Conservation (phyloP, 164 flowering plant genomes). For the Vitis rupestris region DNA sequence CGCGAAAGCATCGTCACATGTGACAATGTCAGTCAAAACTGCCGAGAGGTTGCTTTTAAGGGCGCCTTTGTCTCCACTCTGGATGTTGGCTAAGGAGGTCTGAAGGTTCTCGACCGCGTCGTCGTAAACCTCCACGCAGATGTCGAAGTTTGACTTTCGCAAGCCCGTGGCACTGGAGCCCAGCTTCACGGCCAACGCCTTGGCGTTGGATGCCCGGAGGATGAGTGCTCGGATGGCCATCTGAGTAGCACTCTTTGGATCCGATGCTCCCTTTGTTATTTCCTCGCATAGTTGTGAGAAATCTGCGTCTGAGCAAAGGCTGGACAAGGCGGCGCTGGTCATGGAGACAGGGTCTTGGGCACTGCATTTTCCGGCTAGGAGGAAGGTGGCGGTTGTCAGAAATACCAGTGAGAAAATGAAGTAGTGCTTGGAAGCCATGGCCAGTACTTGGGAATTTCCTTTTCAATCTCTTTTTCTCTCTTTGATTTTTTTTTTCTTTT, state of each 20-base stretch:
- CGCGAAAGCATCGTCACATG: conserved; percentile 21
- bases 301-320: conserved; percentile 16
- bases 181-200: conserved; percentile 1
- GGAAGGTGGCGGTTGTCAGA: conserved; percentile 10
- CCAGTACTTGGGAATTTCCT: too few species aligned
- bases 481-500: neutral
- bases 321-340: neutral
- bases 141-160: neutral
- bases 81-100: conserved; percentile 3
- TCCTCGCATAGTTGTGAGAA: conserved; percentile 4
- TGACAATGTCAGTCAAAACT: conserved; percentile 11
- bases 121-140: conserved; percentile 8
- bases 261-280: too few species aligned
- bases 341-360: neutral
- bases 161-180: neutral
- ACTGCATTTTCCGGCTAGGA: neutral
- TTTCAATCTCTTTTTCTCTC: neutral
- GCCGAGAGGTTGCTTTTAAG: conserved; percentile 29
- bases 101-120: conserved; percentile 17
- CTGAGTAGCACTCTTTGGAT: neutral
- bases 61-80: neutral
- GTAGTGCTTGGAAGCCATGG: conserved; percentile 6
- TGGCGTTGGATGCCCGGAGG: neutral
- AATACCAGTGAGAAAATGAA: conserved; percentile 12
- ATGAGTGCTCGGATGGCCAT: conserved; percentile 8